Evolutionary conservation across 176 grass and related monocot genomes (phyloP).

Genomic region (Oryza meyeriana): DNA sequence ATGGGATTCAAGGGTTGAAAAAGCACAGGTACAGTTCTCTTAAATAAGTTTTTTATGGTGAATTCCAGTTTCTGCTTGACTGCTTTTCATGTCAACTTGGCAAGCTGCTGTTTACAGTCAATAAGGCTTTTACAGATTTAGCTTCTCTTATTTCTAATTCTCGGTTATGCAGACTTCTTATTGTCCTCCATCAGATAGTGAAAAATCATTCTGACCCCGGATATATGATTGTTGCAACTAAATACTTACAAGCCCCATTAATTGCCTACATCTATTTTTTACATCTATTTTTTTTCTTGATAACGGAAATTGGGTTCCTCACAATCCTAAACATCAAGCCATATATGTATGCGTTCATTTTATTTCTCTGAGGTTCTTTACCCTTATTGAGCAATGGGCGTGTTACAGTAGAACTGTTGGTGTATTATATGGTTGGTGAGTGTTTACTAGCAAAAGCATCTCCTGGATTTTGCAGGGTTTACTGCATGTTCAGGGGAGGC

Average conservation of each 20-base stretch:
- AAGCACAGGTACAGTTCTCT: slow-evolving; percentile 64
- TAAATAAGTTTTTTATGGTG: neutral
- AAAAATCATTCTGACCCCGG: slow-evolving; percentile 6
- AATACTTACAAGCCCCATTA: neutral
- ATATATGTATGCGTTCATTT: neutral
- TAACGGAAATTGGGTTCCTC: neutral
- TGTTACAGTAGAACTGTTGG: neutral
- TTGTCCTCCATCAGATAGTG: neutral
- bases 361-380: neutral
- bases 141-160: neutral
- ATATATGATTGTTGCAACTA: neutral
- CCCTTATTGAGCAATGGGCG: neutral
- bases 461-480: slow-evolving; percentile 57
- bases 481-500: slow-evolving; percentile 82
- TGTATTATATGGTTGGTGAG: neutral
- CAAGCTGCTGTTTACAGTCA: slow-evolving; percentile 2
- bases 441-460: neutral
- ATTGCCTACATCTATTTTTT: neutral
- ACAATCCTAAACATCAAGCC: neutral
- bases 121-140: neutral
- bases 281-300: neutral
- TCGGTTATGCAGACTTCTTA: neutral
- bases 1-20: slow-evolving; percentile 90
- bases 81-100: neutral
- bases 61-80: neutral